phyloP scores from a whole-genome alignment of 805 yeast species.

The Starmerella asiatica region DNA sequence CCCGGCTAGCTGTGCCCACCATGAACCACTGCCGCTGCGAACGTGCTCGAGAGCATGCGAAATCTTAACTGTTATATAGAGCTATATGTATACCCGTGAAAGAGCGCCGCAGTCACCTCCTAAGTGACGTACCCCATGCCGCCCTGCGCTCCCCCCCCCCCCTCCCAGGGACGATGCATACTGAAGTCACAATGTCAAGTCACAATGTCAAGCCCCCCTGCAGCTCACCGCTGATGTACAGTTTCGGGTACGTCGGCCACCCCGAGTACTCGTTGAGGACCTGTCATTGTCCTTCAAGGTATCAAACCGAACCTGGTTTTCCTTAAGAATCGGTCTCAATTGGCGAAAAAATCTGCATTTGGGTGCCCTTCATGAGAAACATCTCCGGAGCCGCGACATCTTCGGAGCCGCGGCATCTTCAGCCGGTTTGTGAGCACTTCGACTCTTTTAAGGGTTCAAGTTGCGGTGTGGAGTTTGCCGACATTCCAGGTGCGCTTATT shows the following conservation, averaged over 20 bases:
- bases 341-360: slow-evolving; percentile 98
- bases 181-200: slow-evolving; percentile 86
- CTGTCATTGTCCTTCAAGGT: slow-evolving; percentile 86
- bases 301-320: slow-evolving; percentile 90
- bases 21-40: too few species aligned
- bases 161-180: too few species aligned
- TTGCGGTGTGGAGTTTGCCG: slow-evolving; percentile 21
- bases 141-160: too few species aligned
- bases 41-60: too few species aligned
- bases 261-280: slow-evolving; percentile 83
- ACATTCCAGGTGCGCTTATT: slow-evolving; percentile 18
- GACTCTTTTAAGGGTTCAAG: slow-evolving; percentile 51
- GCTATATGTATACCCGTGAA: too few species aligned
- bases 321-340: slow-evolving; percentile 84
- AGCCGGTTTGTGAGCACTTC: slow-evolving; percentile 65
- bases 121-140: too few species aligned
- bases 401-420: slow-evolving; percentile 59
- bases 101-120: too few species aligned
- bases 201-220: slow-evolving; percentile 97
- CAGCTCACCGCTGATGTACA: slow-evolving; percentile 85
- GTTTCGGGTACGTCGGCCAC: slow-evolving; percentile 99
- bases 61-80: too few species aligned
- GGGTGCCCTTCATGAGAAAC: slow-evolving; percentile 99
- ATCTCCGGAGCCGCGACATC: slow-evolving; percentile 94
- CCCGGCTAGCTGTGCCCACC: too few species aligned